These are phyloP conservation scores for Aulographum hederae DNA, from an alignment of 2,329 filamentous ascomycete genomes.

Conservation along the genomic window DNA sequence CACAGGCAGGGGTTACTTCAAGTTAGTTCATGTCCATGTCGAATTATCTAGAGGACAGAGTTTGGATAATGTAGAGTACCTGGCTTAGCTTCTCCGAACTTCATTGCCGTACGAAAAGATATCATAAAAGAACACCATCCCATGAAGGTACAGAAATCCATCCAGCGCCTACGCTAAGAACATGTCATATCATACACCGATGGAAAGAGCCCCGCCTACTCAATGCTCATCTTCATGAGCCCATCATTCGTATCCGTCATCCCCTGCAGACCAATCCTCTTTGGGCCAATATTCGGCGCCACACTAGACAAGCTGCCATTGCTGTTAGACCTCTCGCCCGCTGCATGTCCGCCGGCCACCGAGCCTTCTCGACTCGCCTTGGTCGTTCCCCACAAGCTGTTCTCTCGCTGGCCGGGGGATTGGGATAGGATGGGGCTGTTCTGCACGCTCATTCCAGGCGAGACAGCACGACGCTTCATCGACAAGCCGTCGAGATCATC, in stretches of 20 bases:
- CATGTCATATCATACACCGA: too few relatives aligned
- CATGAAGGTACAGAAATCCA: too few relatives aligned
- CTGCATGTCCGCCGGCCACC: conserved; percentile 28
- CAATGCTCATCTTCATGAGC: conserved; percentile 93
- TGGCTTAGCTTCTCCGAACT: too few relatives aligned
- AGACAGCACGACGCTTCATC: conserved; percentile 84
- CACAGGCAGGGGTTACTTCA: too few relatives aligned
- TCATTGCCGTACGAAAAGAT: background rate
- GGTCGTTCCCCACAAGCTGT: conserved; percentile 46
- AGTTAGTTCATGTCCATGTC: too few relatives aligned
- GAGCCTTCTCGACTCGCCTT: conserved; percentile 39
- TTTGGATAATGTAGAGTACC: too few relatives aligned
- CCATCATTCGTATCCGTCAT: conserved; percentile 95
- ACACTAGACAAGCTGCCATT: conserved; percentile 28
- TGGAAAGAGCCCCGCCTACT: conserved; percentile 26
- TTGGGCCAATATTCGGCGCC: conserved; percentile 24
- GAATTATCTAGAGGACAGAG: too few relatives aligned
- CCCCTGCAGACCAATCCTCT: conserved; percentile 47
- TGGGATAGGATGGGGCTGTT: conserved; percentile 73
- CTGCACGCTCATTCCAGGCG: conserved; percentile 76
- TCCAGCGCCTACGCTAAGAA: too few relatives aligned
- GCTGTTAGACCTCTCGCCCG: conserved; percentile 27
- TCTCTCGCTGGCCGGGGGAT: conserved; percentile 59
- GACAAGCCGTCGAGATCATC: conserved; percentile 77
- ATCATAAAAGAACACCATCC: too few relatives aligned